These are phyloP conservation scores for Paracoccidioides lutzii DNA, from an alignment of 2,329 filamentous ascomycete species.

Conservation along the genomic window DNA sequence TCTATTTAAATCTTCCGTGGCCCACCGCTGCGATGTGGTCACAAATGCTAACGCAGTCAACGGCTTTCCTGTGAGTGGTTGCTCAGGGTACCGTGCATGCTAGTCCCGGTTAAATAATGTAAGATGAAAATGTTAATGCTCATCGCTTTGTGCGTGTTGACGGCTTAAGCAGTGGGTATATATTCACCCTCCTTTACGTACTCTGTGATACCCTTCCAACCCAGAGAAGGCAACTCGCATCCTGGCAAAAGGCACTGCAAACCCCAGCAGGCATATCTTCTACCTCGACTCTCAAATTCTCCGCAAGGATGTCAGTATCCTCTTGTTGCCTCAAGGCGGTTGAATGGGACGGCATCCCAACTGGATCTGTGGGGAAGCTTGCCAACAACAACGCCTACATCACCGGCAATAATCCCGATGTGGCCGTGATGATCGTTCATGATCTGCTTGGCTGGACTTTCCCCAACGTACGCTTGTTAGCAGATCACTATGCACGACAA, in stretches of 20 bases:
- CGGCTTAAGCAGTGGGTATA: background rate
- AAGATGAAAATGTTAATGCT: background rate
- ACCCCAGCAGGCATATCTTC: background rate
- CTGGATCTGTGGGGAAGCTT: conserved; percentile 23
- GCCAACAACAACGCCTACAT: conserved; percentile 26
- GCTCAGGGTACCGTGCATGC: background rate
- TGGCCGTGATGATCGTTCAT: conserved; percentile 27
- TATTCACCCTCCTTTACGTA: background rate
- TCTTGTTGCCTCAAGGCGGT: conserved; percentile 23
- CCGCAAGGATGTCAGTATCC: background rate
- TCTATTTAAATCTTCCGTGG: too few relatives aligned
- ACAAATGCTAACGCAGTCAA: too few relatives aligned
- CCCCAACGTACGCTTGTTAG: conserved; percentile 33
- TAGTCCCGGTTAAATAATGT: background rate
- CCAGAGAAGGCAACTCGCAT: background rate
- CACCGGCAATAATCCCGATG: conserved; percentile 22
- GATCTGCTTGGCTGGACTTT: conserved; percentile 36
- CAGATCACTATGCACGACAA: conserved; percentile 36
- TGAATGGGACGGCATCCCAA: conserved; percentile 30
- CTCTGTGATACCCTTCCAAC: background rate
- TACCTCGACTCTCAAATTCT: background rate
- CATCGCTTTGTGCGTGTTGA: background rate
- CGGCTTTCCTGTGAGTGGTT: too few relatives aligned
- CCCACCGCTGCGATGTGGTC: too few relatives aligned
- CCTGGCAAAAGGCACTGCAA: background rate